Percentiles rank a stretch among this genome's conserved stretches.
Conservation (phyloP, 2,329 filamentous ascomycete species). For the Dryadomyces sulphureus region DNA sequence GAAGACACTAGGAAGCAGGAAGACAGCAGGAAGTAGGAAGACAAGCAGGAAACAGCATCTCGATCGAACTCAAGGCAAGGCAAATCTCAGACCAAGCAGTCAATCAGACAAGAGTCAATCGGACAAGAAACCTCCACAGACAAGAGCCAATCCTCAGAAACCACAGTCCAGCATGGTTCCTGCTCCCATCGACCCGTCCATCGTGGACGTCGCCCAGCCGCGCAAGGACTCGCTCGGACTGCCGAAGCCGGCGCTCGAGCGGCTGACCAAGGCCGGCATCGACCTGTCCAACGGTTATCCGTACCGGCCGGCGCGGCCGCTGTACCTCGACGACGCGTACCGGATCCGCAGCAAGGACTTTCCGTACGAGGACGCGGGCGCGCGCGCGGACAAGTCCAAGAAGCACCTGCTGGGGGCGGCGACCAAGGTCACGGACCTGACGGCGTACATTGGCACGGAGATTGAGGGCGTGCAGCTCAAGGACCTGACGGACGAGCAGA, state of each 20-base stretch:
- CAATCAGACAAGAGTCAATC: too few species aligned
- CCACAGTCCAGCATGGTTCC: slow-evolving; percentile 32
- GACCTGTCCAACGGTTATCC: slow-evolving; percentile 58
- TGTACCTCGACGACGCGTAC: slow-evolving; percentile 56
- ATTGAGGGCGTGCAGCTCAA: slow-evolving; percentile 49
- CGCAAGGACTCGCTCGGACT: slow-evolving; percentile 50
- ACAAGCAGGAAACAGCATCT: too few species aligned
- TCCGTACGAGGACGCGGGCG: slow-evolving; percentile 43
- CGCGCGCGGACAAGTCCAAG: slow-evolving; percentile 50
- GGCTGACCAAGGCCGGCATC: slow-evolving; percentile 53
- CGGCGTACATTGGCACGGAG: slow-evolving; percentile 47
- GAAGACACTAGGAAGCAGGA: too few species aligned
- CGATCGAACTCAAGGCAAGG: too few species aligned
- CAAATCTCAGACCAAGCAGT: too few species aligned
- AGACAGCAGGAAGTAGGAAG: too few species aligned
- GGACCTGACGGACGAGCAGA: slow-evolving; percentile 42
- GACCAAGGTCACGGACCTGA: slow-evolving; percentile 47
- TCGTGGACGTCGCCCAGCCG: slow-evolving; percentile 47
- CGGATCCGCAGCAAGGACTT: slow-evolving; percentile 45
- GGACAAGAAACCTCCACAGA: too few species aligned
- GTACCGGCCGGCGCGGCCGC: slow-evolving; percentile 49
- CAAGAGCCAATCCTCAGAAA: too few species aligned
- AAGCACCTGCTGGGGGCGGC: slow-evolving; percentile 44
- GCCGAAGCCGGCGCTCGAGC: slow-evolving; percentile 38
- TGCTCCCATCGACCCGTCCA: slow-evolving; percentile 43